Conservation (phyloP, 1,139 yeast genomes). For the Keqinozyma sinolaborantium region DNA sequence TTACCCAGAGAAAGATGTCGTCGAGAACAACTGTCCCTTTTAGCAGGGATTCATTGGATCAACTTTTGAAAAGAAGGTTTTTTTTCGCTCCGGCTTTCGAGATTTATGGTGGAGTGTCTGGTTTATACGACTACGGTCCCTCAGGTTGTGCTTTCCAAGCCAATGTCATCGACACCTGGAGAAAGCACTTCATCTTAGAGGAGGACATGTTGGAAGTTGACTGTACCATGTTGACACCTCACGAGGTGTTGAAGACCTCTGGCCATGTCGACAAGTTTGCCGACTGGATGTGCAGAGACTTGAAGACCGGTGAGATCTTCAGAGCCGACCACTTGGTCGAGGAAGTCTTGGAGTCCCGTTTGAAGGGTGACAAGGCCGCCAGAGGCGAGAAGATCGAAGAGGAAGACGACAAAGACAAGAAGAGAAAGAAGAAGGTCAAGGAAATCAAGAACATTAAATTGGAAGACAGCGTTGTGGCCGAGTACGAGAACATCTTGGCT, state of each 20-base stretch:
- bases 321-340: constrained; percentile 98
- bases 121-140: constrained; percentile 97
- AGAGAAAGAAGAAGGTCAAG: constrained; percentile 96
- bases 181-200: constrained; percentile 94
- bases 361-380: constrained; percentile 95
- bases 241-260: constrained; percentile 95
- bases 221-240: constrained; percentile 96
- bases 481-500: constrained; percentile 84
- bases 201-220: constrained; percentile 99
- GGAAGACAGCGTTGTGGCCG: constrained; percentile 73
- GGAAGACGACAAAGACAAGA: constrained; percentile 68
- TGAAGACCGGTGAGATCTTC: constrained; percentile 95
- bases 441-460: constrained; percentile 86
- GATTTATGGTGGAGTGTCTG: constrained; percentile 97
- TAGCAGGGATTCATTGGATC: constrained; percentile 83
- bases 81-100: constrained; percentile 98
- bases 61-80: constrained; percentile 90
- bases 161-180: constrained; percentile 90
- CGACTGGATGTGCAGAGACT: constrained; percentile 98
- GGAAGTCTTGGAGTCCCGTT: constrained; percentile 92
- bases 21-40: constrained; percentile 43
- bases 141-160: constrained; percentile 99
- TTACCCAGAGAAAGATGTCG: constrained; percentile 19
- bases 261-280: constrained; percentile 99
- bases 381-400: constrained; percentile 65